These are phyloP conservation scores for Didymella pinodella DNA, from an alignment of 2,329 filamentous ascomycete species.

Conservation along the genomic window DNA sequence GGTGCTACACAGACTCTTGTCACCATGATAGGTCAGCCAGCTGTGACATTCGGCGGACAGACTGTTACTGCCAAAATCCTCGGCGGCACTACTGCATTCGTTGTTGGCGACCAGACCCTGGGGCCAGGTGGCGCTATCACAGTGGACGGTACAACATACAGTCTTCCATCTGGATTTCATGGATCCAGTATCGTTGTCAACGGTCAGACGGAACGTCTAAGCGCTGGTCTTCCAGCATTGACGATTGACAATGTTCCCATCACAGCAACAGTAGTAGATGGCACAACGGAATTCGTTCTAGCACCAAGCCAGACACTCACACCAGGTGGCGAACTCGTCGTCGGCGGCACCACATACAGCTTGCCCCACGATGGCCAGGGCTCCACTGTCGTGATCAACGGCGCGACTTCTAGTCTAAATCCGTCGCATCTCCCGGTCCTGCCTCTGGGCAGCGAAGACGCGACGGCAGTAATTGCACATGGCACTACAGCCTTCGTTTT, in stretches of 20 bases:
- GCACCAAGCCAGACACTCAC: conserved; percentile 32
- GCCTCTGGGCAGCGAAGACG: conserved; percentile 20
- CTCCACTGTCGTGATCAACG: conserved; percentile 40
- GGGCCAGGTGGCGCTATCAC: conserved; percentile 34
- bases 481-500: conserved; percentile 40
- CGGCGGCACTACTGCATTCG: conserved; percentile 37
- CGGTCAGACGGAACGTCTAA: conserved; percentile 29
- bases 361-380: conserved; percentile 31
- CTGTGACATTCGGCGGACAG: conserved; percentile 33
- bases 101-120: conserved; percentile 29
- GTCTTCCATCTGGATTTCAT: conserved; percentile 27
- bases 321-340: conserved; percentile 27
- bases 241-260: conserved; percentile 17
- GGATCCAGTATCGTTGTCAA: conserved; percentile 34
- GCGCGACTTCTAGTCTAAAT: conserved; percentile 33
- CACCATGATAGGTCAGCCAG: conserved; percentile 29
- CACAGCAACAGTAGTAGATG: conserved; percentile 19
- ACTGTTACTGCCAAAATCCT: conserved; percentile 33
- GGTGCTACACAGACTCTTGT: conserved; percentile 41
- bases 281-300: conserved; percentile 32
- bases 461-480: conserved; percentile 26
- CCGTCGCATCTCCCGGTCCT: conserved; percentile 24
- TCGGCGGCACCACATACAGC: conserved; percentile 34
- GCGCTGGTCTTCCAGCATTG: conserved; percentile 22
- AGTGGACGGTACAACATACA: conserved; percentile 38